Evolutionary conservation across 345 rosid genomes (phyloP).

Genomic region (Reutealis trisperma): DNA sequence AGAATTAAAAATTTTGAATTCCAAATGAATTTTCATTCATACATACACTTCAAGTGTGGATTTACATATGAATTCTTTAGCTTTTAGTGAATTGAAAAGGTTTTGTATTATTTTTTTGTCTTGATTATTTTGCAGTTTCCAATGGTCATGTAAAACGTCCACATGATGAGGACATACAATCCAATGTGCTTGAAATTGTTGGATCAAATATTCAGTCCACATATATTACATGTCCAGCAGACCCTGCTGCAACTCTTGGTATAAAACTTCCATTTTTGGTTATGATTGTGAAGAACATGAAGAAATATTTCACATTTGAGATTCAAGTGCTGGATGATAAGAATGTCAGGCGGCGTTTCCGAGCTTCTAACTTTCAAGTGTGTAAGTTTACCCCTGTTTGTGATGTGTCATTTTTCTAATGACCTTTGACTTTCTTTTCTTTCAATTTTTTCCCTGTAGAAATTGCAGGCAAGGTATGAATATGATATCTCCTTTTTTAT

Average conservation of each 20-base stretch:
- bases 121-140: slow-evolving; percentile 49
- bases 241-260: slow-evolving; percentile 90
- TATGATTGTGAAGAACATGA: slow-evolving; percentile 84
- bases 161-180: slow-evolving; percentile 26
- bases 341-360: slow-evolving; percentile 93
- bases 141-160: slow-evolving; percentile 48
- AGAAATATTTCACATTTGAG: slow-evolving; percentile 93
- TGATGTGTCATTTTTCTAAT: slow-evolving; percentile 3
- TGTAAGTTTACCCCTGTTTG: slow-evolving; percentile 59
- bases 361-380: slow-evolving; percentile 99
- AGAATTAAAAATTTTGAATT: too few relatives aligned
- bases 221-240: slow-evolving; percentile 91
- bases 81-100: neutral
- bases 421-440: neutral
- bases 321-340: slow-evolving; percentile 95
- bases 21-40: too few relatives aligned
- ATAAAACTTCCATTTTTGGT: slow-evolving; percentile 95
- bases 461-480: neutral
- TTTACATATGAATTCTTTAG: too few relatives aligned
- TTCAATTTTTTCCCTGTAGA: neutral
- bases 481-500: neutral
- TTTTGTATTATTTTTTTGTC: neutral
- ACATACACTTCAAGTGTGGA: too few relatives aligned
- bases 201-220: slow-evolving; percentile 88
- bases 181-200: slow-evolving; percentile 72